Evolutionary conservation across 257 asterid genomes (phyloP), one percentile per base, ranked within the genome.

Genomic region (Solanum peruvianum): DNA sequence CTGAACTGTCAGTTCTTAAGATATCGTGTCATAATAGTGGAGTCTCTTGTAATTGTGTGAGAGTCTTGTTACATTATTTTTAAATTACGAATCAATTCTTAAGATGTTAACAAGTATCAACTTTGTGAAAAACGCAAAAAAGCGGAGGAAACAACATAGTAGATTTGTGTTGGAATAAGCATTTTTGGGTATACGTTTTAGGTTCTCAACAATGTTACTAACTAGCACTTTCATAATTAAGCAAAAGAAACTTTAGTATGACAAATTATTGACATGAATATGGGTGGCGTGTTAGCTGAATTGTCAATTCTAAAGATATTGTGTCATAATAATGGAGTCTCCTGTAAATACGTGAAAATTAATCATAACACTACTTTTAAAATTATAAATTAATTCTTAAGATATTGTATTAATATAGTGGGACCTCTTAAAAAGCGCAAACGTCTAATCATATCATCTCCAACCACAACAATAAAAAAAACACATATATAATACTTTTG

Each of bases 331-430:
- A 4, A 0, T 7, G 5, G 2, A 35, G 4, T 10, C 16, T 20
- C 1, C 1, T 2, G 0, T 56, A 20, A 1, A 20, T 0, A 10
- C 11, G 1, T 3, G 7, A 73, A 37, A 6, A 0, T 5, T 12
- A 4, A 35, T 72, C 5, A 41, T 41, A 3, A 33, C 35, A 33
- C 1, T 33, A 1, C 21, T 1, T 37, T 37, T 21, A 37, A 73
- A 21, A 16, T 73, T 20, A 73, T 1, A 1, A 73, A 12, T 37
- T 1, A 21, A 37, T 73, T 60, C 6, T 73, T 73, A 20, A 73
- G 0, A 37, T 73, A 73, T 0, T 21, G 4, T 21, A 41, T 21
- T 20, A 39, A 37, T 73, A 23, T 12, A 12, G 33, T 0, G 11
- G 1, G 7, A 18, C 27, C 16, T 71, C 80, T 9, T 18, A 4